Evolutionary conservation across 352 stramenopile genomes (phyloP).

Genomic region (Pythium oligandrum): DNA sequence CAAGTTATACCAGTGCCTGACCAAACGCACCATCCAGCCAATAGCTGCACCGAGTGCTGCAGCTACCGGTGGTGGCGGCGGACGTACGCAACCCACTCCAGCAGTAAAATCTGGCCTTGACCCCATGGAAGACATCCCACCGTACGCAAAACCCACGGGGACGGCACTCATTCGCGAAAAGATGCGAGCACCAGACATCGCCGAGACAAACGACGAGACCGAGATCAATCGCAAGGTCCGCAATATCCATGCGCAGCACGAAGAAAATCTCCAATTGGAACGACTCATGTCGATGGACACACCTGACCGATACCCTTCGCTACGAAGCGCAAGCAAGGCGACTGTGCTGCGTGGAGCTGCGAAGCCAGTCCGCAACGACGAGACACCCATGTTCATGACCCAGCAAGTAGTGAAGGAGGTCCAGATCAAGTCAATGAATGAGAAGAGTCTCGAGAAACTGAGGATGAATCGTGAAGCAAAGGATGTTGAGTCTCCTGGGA

Average conservation of each 20-base stretch:
- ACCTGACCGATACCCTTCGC: slow-evolving; percentile 58
- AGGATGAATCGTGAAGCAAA: slow-evolving; percentile 68
- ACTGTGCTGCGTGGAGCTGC: slow-evolving; percentile 56
- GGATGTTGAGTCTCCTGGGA: slow-evolving; percentile 27
- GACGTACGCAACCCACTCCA: neutral
- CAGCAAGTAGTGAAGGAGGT: slow-evolving; percentile 85
- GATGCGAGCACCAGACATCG: slow-evolving; percentile 69
- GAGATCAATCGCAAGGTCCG: slow-evolving; percentile 61
- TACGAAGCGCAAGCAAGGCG: slow-evolving; percentile 54
- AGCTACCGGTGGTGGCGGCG: neutral
- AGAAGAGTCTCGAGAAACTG: slow-evolving; percentile 81
- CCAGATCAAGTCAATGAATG: slow-evolving; percentile 87
- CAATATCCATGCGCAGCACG: slow-evolving; percentile 62
- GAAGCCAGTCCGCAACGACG: slow-evolving; percentile 67
- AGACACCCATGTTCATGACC: slow-evolving; percentile 45
- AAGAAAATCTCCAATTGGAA: slow-evolving; percentile 79
- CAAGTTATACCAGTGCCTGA: slow-evolving; percentile 89
- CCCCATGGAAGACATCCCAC: slow-evolving; percentile 41
- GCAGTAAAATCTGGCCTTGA: neutral
- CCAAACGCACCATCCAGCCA: slow-evolving; percentile 80
- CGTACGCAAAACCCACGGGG: slow-evolving; percentile 84
- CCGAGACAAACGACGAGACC: slow-evolving; percentile 63
- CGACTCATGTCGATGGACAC: slow-evolving; percentile 42
- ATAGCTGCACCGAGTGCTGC: slow-evolving; percentile 20
- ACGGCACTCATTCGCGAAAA: slow-evolving; percentile 80